phyloP scores from a whole-genome alignment of 164 flowering plant species.

The Kingdonia uniflora region DNA sequence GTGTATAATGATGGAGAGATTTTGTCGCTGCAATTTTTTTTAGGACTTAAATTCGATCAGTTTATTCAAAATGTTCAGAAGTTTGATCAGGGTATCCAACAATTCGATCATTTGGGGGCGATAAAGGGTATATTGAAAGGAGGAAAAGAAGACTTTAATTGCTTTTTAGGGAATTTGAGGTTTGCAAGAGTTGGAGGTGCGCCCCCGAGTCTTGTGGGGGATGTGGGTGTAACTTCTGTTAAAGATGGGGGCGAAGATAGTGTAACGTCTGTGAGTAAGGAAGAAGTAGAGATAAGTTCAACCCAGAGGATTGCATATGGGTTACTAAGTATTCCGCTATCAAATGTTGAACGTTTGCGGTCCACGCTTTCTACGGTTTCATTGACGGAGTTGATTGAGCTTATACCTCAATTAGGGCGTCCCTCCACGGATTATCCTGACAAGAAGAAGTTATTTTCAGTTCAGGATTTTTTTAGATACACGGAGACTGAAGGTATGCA shows the following conservation, averaged over 20 bases:
- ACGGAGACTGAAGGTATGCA: conserved; percentile 87
- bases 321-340: conserved; percentile 74
- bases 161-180: conserved; percentile 52
- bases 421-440: conserved; percentile 77
- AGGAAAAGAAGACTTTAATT: conserved; percentile 51
- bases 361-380: conserved; percentile 75
- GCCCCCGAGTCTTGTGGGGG: conserved; percentile 57
- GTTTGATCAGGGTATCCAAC: conserved; percentile 12
- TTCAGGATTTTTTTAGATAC: conserved; percentile 90
- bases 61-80: conserved; percentile 14
- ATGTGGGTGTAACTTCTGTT: conserved; percentile 45
- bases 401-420: conserved; percentile 61
- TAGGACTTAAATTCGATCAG: conserved; percentile 54
- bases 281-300: conserved; percentile 37
- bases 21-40: conserved; percentile 37
- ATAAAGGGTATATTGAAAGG: conserved; percentile 42
- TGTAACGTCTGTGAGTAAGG: conserved; percentile 23
- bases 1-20: conserved; percentile 33
- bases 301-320: conserved; percentile 59
- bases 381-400: conserved; percentile 76
- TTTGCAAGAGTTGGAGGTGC: conserved; percentile 90
- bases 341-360: conserved; percentile 85
- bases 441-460: conserved; percentile 82
- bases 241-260: conserved; percentile 42
- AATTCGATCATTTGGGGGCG: conserved; percentile 38